Evolutionary conservation across 305 asterid genomes (phyloP).

Genomic region (Fraxinus xanthoxyloides): DNA sequence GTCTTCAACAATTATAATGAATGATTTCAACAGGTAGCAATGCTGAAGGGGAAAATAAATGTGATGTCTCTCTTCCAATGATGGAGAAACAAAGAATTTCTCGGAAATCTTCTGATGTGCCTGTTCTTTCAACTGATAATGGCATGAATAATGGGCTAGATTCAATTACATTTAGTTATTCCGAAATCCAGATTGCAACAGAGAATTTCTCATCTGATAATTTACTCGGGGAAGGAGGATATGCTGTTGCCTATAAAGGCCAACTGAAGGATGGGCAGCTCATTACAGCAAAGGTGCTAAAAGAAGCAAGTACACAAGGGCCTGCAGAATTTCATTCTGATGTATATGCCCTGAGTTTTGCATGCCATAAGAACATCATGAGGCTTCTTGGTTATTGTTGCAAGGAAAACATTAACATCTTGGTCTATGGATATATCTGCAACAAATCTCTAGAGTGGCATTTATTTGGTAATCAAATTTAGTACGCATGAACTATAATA

Average conservation of each 20-base stretch:
- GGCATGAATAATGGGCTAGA: slow-evolving; percentile 36
- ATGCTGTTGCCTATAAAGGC: slow-evolving; percentile 64
- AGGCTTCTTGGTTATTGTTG: slow-evolving; percentile 67
- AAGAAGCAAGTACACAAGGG: slow-evolving; percentile 49
- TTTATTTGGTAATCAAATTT: slow-evolving; percentile 57
- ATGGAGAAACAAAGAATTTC: not conserved
- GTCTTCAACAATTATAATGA: not conserved
- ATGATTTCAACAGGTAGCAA: slow-evolving; percentile 2
- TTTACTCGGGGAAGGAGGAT: slow-evolving; percentile 61
- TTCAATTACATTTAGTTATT: slow-evolving; percentile 47
- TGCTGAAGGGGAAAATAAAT: not conserved
- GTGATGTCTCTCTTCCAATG: not conserved
- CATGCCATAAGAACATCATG: slow-evolving; percentile 62
- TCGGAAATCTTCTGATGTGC: slow-evolving; percentile 22
- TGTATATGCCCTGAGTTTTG: slow-evolving; percentile 44
- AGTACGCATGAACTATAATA: not conserved
- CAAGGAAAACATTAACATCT: slow-evolving; percentile 45
- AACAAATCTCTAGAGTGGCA: slow-evolving; percentile 70
- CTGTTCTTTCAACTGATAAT: slow-evolving; percentile 41
- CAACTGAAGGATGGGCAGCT: slow-evolving; percentile 52
- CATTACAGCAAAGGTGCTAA: slow-evolving; percentile 57
- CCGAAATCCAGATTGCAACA: slow-evolving; percentile 61
- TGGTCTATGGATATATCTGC: slow-evolving; percentile 66
- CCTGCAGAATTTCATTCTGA: slow-evolving; percentile 50
- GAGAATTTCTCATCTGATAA: slow-evolving; percentile 54